Evolutionary conservation across 2,329 filamentous ascomycete species (phyloP).

Genomic region (Neurospora sp.): DNA sequence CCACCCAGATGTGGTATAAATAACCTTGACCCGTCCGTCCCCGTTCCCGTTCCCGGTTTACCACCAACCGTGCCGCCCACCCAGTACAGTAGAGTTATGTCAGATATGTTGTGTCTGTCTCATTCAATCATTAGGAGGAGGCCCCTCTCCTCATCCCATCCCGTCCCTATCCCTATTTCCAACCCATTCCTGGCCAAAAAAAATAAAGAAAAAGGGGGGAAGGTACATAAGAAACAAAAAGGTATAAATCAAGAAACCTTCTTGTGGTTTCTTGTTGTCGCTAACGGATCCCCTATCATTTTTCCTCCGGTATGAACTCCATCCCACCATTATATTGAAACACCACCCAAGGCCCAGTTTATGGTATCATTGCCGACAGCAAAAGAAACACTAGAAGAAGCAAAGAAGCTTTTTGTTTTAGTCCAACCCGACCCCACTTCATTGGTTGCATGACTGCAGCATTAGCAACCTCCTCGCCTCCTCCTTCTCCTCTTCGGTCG

Average conservation of each 20-base stretch:
- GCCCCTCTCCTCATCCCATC: not conserved
- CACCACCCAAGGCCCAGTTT: not conserved
- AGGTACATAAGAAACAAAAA: not conserved
- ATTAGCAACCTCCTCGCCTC: not conserved
- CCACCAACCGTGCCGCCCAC: not conserved
- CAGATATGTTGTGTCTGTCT: not conserved
- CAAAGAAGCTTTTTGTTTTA: not conserved
- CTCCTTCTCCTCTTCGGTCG: slow-evolving; percentile 42
- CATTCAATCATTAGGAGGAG: not conserved
- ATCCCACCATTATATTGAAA: not conserved
- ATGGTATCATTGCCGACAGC: not conserved
- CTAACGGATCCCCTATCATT: not conserved
- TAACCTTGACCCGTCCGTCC: not conserved
- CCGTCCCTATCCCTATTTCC: not conserved
- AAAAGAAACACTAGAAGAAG: not conserved
- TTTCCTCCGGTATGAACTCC: not conserved
- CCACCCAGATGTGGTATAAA: not conserved
- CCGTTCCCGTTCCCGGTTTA: not conserved
- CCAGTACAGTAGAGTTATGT: not conserved
- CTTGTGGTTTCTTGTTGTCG: not conserved
- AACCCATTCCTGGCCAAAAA: not conserved
- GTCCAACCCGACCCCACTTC: not conserved
- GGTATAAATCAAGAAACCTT: not conserved
- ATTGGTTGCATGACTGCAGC: not conserved
- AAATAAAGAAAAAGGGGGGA: not conserved